Conservation (phyloP, 2,329 filamentous ascomycete species). For the Pyricularia sp. region DNA sequence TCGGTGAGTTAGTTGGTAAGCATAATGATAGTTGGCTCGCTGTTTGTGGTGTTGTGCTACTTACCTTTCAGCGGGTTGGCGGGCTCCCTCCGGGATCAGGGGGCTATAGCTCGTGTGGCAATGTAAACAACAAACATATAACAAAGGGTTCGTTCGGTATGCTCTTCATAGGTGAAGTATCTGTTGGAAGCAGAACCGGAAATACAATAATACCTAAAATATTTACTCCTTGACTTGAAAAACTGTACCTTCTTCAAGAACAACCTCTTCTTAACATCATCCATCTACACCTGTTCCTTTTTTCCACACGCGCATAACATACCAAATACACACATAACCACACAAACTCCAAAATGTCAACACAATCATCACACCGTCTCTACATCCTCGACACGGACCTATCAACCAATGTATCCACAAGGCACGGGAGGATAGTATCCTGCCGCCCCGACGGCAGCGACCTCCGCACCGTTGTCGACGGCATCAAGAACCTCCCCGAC, state of each 20-base stretch:
- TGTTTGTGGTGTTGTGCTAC: neutral
- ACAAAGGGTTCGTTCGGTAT: neutral
- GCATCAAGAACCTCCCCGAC: conserved; percentile 26
- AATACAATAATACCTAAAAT: neutral
- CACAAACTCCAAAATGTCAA: neutral
- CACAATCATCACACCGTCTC: neutral
- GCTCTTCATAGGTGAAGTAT: neutral
- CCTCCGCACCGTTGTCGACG: conserved; percentile 13
- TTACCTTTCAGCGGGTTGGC: neutral
- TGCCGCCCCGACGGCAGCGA: neutral
- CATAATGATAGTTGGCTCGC: neutral
- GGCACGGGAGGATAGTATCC: neutral
- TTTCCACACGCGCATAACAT: neutral
- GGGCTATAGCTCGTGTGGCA: neutral
- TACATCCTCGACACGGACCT: neutral
- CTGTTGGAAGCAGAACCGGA: neutral
- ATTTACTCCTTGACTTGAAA: neutral
- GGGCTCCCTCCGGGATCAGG: neutral
- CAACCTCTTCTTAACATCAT: neutral
- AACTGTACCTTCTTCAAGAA: neutral
- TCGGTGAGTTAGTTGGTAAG: neutral
- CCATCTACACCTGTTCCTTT: neutral
- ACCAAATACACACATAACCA: neutral
- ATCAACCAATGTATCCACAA: neutral
- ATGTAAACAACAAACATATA: neutral